Evolutionary conservation across 192 early-diverging fungal genomes (phyloP), one percentile per base, ranked within the genome.

Genomic region (Backusella sp.): DNA sequence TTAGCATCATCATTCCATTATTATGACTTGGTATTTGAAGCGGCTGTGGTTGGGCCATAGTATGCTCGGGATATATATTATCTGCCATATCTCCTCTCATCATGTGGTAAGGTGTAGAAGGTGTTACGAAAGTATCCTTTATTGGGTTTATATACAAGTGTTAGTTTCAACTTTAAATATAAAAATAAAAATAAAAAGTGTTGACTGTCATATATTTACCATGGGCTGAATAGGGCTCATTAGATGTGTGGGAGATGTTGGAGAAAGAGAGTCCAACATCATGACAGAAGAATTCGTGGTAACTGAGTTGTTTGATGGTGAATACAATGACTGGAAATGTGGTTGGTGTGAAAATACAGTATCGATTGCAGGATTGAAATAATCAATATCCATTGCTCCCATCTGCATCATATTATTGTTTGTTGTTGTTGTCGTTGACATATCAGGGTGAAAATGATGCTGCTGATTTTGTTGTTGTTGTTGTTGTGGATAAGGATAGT

Each of bases 181-280:
- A 56, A 56, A 56, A 23, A 23, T 19, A 59, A 59, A 59, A 36
- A 68, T 36, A 68, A 17, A 17, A 46, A 21, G 15, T 26, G 19
- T 4, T 26, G 15, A 7, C 28, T 28, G 15, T 7, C 32, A 19
- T 71, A 17, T 70, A 30, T 32, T 49, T 71, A 71, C 70, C 70
- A 71, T 71, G 6, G 70, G 70, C 17, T 71, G 70, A 30, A 28
- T 49, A 71, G 70, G 70, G 46, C 70, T 71, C 70, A 71, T 44
- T 12, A 71, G 9, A 32, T 71, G 39, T 1, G 34, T 41, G 12
- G 37, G 28, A 30, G 69, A 41, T 62, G 56, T 62, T 12, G 56
- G 56, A 26, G 56, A 62, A 26, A 62, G 56, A 4, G 56, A 62
- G 28, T 62, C 35, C 42, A 71, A 46, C 36, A 71, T 71, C 70